Conservation (phyloP, 176 grass and related monocot genomes). For the Puccinellia tenuiflora region DNA sequence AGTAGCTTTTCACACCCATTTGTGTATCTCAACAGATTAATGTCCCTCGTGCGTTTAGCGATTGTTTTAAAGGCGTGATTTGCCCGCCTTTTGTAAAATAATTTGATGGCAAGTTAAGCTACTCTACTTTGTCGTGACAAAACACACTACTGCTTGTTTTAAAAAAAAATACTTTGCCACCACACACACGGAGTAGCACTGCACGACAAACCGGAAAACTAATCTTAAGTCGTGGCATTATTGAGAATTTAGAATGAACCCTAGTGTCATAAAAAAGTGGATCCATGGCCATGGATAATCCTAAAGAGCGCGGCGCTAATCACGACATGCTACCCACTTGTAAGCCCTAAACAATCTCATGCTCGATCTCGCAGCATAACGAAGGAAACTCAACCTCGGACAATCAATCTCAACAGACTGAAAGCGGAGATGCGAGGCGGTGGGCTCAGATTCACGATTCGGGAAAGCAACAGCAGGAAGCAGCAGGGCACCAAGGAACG, state of each 20-base stretch:
- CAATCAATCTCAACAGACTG: background rate
- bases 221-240: background rate
- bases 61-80: constrained; percentile 8
- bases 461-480: background rate
- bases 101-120: constrained; percentile 2
- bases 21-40: background rate
- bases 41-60: background rate
- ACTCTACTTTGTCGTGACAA: background rate
- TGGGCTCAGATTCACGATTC: constrained; percentile 6
- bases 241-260: background rate
- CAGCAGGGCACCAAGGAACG: background rate
- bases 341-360: background rate
- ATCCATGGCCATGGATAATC: background rate
- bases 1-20: background rate
- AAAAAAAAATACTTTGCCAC: background rate
- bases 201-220: background rate
- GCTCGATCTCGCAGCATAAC: background rate
- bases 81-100: background rate
- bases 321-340: background rate
- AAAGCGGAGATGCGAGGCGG: background rate
- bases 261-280: background rate
- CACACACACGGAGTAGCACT: background rate
- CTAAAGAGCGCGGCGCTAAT: background rate
- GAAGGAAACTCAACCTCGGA: background rate
- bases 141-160: background rate